Evolutionary conservation across 176 grass and related monocot genomes (phyloP).

Genomic region (Musa acuminata): DNA sequence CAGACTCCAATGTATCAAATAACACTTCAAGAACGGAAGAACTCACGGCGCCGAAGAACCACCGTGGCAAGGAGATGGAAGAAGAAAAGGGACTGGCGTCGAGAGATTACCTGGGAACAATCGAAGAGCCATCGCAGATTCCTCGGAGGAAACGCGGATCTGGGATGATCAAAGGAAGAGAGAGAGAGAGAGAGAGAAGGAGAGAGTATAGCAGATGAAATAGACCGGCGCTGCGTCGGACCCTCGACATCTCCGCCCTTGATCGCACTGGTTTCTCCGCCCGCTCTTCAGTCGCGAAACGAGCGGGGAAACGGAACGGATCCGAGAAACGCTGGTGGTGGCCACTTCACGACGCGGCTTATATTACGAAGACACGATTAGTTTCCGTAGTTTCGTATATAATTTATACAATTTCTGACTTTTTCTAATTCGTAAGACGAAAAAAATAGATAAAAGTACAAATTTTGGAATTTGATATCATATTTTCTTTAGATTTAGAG

Average conservation of each 20-base stretch:
- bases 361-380: too few relatives aligned
- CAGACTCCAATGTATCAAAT: not conserved
- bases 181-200: not conserved
- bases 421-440: too few relatives aligned
- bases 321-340: too few relatives aligned
- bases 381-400: too few relatives aligned
- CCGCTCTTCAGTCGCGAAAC: not conserved
- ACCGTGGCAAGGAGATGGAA: not conserved
- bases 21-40: not conserved
- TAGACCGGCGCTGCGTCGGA: not conserved
- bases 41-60: not conserved
- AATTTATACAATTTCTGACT: too few relatives aligned
- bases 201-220: too few relatives aligned
- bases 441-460: too few relatives aligned
- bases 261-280: not conserved
- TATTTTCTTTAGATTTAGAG: too few relatives aligned
- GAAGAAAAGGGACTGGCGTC: not conserved
- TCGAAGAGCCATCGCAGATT: not conserved
- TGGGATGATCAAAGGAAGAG: not conserved
- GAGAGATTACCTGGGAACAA: not conserved
- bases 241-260: slow-evolving; percentile 4
- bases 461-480: too few relatives aligned
- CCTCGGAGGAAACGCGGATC: not conserved
- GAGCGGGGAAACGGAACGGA: not conserved
- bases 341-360: too few relatives aligned